Conservation (phyloP, 805 yeast genomes). For the Nakazawaea wickerhamii region DNA sequence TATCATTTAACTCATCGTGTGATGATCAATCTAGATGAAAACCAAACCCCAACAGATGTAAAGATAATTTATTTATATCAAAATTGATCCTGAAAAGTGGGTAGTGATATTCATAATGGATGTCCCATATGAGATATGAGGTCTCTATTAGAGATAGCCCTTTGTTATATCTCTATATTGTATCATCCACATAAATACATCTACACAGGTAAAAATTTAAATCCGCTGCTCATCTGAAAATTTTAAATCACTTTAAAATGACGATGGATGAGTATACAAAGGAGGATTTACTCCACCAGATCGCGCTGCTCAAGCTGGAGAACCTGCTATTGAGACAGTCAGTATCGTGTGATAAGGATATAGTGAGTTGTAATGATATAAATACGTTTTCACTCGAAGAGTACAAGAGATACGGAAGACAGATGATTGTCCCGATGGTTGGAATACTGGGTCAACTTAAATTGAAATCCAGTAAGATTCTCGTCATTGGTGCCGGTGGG, state of each 20-base stretch:
- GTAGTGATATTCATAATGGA: background rate
- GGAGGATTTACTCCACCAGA: slow-evolving; percentile 20
- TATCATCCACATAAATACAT: too few species aligned
- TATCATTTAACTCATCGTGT: background rate
- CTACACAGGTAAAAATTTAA: too few species aligned
- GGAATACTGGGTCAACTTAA: slow-evolving; percentile 54
- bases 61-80: background rate
- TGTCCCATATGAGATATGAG: too few species aligned
- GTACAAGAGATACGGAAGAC: slow-evolving; percentile 84
- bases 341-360: background rate
- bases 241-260: too few species aligned
- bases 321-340: slow-evolving; percentile 19
- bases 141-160: too few species aligned
- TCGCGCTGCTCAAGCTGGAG: slow-evolving; percentile 22
- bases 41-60: background rate
- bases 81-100: background rate
- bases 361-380: background rate
- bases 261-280: slow-evolving; percentile 1
- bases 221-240: too few species aligned
- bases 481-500: slow-evolving; percentile 96
- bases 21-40: background rate
- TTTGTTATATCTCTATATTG: too few species aligned
- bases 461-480: slow-evolving; percentile 51
- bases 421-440: slow-evolving; percentile 85
- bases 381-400: slow-evolving; percentile 49